Base-by-base conservation (phyloP, 2,329 filamentous ascomycete genomes). In the Cordyceps fumosorosea region DNA sequence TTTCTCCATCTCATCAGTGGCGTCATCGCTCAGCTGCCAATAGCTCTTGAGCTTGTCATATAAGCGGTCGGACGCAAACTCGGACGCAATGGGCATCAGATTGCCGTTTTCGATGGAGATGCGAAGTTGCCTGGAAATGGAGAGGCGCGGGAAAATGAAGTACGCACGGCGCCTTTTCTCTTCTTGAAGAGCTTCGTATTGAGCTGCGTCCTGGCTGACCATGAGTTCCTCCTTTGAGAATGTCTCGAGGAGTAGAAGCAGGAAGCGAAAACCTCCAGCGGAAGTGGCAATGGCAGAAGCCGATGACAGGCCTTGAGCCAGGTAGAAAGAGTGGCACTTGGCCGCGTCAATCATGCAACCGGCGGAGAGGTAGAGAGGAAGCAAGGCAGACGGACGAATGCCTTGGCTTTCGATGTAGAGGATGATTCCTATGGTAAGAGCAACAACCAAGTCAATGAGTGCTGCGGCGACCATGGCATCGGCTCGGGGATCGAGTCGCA, bases 21-120 rank as follows among this genome's bases (percentile, higher is more conserved):
- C 7, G 0, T 53, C 48, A 3, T 26, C 50, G 3, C 32, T 24
- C 42, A 45, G 37, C 50, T 60, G 40, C 58, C 58, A 60, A 14
- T 60, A 60, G 14, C n/a, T 47, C 50, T 20, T 60, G 14, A 60
- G 58, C 29, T 60, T 60, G 7, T 54, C 42, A 20, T 54, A 29
- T 37, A 60, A 40, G 8, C 58, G 58, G 11, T 60, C 58, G 20
- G 58, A 60, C 2, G 50, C 51, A 22, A 60, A 60, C 18, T 60
- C 58, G 8, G 45, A 29, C 2, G 50, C 26, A 54, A 60, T 55
- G 29, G 58, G 50, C 50, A 60, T 54, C n/a, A 60, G 50, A 29
- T 55, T 60, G 24, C 58, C 58, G 42, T 60, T 60, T 20, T 60
- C 48, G 29, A 60, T 60, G 7, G 58, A 47, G n/a, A 60, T 60